Conservation (phyloP, 2,329 filamentous ascomycete genomes). For the Paraphaeosphaeria minitans region DNA sequence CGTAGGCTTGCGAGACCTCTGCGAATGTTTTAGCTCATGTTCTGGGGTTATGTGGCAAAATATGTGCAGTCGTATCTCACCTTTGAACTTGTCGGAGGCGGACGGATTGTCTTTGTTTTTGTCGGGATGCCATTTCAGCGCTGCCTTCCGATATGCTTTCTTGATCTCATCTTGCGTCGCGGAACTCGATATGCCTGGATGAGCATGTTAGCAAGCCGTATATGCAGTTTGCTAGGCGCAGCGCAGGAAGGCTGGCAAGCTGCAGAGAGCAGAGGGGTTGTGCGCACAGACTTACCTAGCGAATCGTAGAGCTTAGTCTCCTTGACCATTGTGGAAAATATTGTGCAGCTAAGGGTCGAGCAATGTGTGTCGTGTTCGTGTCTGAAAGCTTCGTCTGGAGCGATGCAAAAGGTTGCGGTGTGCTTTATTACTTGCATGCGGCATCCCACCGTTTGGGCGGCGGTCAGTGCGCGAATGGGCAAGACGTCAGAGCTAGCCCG, state of each 20-base stretch:
- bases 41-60: background rate
- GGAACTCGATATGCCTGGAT: slow-evolving; percentile 69
- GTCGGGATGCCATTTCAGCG: slow-evolving; percentile 92
- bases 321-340: slow-evolving; percentile 73
- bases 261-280: slow-evolving; percentile 25
- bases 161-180: slow-evolving; percentile 95
- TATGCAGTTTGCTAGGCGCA: slow-evolving; percentile 4
- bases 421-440: slow-evolving; percentile 35
- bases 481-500: slow-evolving; percentile 34
- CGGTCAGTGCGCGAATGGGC: slow-evolving; percentile 23
- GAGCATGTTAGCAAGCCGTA: slow-evolving; percentile 26
- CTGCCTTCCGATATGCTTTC: slow-evolving; percentile 90
- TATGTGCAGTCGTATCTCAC: slow-evolving; percentile 42
- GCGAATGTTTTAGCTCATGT: slow-evolving; percentile 21
- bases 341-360: slow-evolving; percentile 10
- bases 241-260: slow-evolving; percentile 15
- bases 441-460: slow-evolving; percentile 33
- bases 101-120: slow-evolving; percentile 93
- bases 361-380: slow-evolving; percentile 21
- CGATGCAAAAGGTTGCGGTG: slow-evolving; percentile 25
- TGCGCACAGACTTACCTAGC: slow-evolving; percentile 55
- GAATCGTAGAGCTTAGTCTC: slow-evolving; percentile 96
- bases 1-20: slow-evolving; percentile 96
- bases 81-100: slow-evolving; percentile 92
- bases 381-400: slow-evolving; percentile 17